A percentile compares a stretch with the other conserved stretches of the same genome.
These are phyloP conservation scores for Backusella westeae DNA, from an alignment of 192 early-diverging fungal genomes.

Conservation along the genomic window DNA sequence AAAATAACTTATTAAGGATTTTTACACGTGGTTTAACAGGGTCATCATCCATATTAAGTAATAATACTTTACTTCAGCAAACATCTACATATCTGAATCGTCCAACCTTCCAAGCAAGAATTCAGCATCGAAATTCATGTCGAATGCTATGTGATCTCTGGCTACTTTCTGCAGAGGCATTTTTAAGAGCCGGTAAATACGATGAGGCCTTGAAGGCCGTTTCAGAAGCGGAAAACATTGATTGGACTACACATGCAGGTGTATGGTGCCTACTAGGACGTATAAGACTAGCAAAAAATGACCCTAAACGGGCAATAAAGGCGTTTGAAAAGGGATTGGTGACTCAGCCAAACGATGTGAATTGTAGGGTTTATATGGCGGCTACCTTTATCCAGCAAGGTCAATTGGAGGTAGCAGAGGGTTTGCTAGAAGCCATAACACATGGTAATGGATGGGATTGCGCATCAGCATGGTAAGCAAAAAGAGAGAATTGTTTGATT, in stretches of 20 bases:
- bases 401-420: constrained; percentile 51
- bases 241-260: constrained; percentile 42
- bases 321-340: constrained; percentile 54
- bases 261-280: constrained; percentile 57
- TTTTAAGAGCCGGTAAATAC: constrained; percentile 42
- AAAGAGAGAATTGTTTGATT: neutral
- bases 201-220: constrained; percentile 57
- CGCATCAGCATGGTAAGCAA: constrained; percentile 55
- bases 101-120: constrained; percentile 30
- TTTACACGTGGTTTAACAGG: constrained; percentile 3
- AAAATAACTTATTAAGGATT: constrained; percentile 2
- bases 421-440: constrained; percentile 47
- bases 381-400: constrained; percentile 43
- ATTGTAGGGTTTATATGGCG: constrained; percentile 44
- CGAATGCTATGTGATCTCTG: constrained; percentile 49
- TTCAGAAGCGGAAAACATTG: constrained; percentile 52
- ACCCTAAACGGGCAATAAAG: constrained; percentile 38
- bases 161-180: constrained; percentile 52
- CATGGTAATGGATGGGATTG: constrained; percentile 57
- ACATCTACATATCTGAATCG: constrained; percentile 21
- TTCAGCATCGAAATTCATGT: constrained; percentile 42
- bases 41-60: constrained; percentile 32
- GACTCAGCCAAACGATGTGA: constrained; percentile 40
- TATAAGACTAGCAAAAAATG: constrained; percentile 36
- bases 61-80: constrained; percentile 25